Conservation (phyloP, 306 rosid species). For the Acacia acuminata region DNA sequence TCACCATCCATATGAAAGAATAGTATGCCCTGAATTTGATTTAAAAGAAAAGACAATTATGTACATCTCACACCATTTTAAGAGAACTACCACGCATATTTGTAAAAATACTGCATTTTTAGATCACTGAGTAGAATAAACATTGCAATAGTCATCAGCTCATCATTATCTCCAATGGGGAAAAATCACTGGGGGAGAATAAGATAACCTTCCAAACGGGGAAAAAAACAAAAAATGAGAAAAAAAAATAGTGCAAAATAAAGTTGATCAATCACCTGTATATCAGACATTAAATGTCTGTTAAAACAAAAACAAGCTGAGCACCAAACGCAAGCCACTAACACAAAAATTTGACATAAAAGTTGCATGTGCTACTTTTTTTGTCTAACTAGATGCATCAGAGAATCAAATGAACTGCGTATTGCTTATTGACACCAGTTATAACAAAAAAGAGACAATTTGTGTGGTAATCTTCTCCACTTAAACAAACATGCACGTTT, state of each 20-base stretch:
- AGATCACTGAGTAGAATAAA: neutral
- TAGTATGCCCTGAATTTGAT: constrained; percentile 72
- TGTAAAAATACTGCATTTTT: constrained; percentile 10
- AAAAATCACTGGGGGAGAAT: neutral
- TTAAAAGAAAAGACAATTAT: constrained; percentile 28
- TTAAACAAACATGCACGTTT: neutral
- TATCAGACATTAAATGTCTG: neutral
- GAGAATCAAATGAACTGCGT: neutral
- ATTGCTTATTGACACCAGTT: neutral
- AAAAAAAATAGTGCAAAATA: neutral
- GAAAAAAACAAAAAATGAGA: neutral
- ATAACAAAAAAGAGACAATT: neutral
- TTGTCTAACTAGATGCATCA: neutral
- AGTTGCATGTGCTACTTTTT: neutral
- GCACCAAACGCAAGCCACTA: neutral
- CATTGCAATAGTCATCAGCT: neutral
- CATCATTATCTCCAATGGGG: neutral
- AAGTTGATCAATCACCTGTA: neutral
- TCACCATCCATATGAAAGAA: constrained; percentile 72
- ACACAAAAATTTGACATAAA: neutral
- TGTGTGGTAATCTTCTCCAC: neutral
- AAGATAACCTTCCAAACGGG: neutral
- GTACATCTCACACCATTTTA: constrained; percentile 16
- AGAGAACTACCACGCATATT: constrained; percentile 10
- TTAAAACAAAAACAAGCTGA: neutral